A percentile compares a stretch with the other conserved stretches of the same genome.
These are phyloP conservation scores for Aspergillus pseudoviridinutans DNA, from an alignment of 2,329 filamentous ascomycete species.

Conservation along the genomic window DNA sequence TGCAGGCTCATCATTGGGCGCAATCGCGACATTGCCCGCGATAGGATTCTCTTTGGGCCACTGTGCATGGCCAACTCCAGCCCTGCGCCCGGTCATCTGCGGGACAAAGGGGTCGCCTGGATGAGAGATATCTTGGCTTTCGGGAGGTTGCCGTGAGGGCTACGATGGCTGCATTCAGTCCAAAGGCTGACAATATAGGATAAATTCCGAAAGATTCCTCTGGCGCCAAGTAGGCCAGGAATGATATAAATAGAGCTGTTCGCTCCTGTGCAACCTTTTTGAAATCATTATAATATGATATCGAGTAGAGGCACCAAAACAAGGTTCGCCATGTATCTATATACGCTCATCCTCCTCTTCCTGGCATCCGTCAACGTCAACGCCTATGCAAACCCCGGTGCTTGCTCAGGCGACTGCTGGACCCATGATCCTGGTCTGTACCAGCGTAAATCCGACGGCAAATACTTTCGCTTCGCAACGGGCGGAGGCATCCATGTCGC, in stretches of 20 bases:
- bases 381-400: slow-evolving; percentile 28
- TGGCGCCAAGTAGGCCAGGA: neutral
- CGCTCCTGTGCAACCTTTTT: neutral
- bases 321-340: neutral
- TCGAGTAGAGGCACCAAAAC: neutral
- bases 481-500: slow-evolving; percentile 48
- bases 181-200: neutral
- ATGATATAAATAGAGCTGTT: neutral
- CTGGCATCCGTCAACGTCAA: slow-evolving; percentile 21
- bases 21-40: neutral
- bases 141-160: neutral
- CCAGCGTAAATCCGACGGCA: slow-evolving; percentile 46
- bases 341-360: slow-evolving; percentile 19
- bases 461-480: slow-evolving; percentile 53
- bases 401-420: slow-evolving; percentile 32
- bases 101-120: neutral
- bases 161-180: neutral
- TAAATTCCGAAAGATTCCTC: neutral
- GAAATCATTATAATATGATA: neutral
- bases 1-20: neutral
- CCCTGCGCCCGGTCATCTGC: neutral
- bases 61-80: neutral
- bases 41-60: neutral
- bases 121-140: neutral
- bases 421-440: slow-evolving; percentile 50